Evolutionary conservation across 2,329 filamentous ascomycete genomes (phyloP), one percentile per base, ranked within the genome.

Genomic region (Ophiostoma sp.): DNA sequence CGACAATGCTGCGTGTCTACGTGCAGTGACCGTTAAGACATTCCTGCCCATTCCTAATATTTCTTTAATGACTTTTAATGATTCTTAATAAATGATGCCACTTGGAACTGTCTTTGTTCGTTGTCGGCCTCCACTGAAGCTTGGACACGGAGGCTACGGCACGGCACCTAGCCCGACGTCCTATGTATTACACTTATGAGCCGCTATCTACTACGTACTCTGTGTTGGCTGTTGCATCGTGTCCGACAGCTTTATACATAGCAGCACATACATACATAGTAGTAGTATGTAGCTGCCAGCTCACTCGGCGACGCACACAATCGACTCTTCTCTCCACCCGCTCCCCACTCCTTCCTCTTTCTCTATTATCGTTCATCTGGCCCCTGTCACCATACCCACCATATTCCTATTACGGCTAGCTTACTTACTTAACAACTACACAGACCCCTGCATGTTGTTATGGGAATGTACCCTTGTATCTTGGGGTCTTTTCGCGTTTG

Each of bases 401-500:
- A 6, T 17, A 13, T 20, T 33, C 65, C 39, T 17, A 31, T 48
- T 48, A 7, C 3, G 39, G 65, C 20, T 67, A 67, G 65, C 23
- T n/a, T n/a, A n/a, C n/a, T n/a, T n/a, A n/a, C n/a, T 31, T 39
- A 13, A 8, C n/a, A 48, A 33, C 39, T 41, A 31, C 64, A 66
- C 65, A 67, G 39, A 48, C n/a, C 65, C 65, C 35, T 67, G 65
- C 65, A 48, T 66, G 35, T 36, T 66, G 36, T 66, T 41, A 27
- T 39, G 20, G 17, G n/a, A 41, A 44, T n/a, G 20, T 39, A 39
- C 15, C 48, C 13, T 41, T 27, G 33, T 60, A 41, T 35, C 39
- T 7, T 65, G n/a, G 33, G n/a, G 33, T 23, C 36, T 68, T 68
- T 35, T 57, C 52, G 33, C 52, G 35, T 68, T 57, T 57, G 33